Base-by-base conservation (phyloP, 164 flowering plant species). In the Berberis vulgaris region DNA sequence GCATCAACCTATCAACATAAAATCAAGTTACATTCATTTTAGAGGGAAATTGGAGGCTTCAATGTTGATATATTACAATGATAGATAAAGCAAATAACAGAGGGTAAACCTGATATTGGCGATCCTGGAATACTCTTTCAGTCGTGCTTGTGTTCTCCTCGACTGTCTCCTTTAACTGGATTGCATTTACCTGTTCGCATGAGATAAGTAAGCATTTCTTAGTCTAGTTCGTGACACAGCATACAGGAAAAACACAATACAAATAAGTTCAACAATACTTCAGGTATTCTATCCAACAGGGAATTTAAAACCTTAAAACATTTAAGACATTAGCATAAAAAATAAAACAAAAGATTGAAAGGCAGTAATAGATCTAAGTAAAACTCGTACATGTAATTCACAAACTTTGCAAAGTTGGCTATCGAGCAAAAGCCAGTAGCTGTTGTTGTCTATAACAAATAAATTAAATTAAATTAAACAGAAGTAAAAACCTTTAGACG, bases 161-260 rank as follows among this genome's bases (percentile, higher is more conserved):
- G 57, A 89, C 97, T 8, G 97, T 95, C 72, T 95, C 97, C 80
- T 95, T 95, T 97, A 95, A 82, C 76, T 95, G 99, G 67, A 95
- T 95, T 12, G 99, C 96, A 78, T 95, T 95, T 62, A 95, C 97
- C 99, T 95, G 82, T 57, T 74, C 63, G 65, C 45, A 2, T 42
- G 61, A 65, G 62, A 60, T 41, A 11, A 12, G 6, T 54, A 42
- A 52, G 54, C n/a, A 26, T 26, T 26, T 26, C 26, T 26, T 26
- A 26, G 26, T 26, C 26, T 26, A 26, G 26, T 26, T 26, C 26
- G 26, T 26, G 26, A 26, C 26, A 26, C 26, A 26, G 26, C 26
- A 26, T 26, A 26, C 26, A 26, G 26, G 26, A 26, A 26, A 26
- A 26, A 26, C 26, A 26, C 26, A 26, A 26, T 26, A 26, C 26